phyloP scores from a whole-genome alignment of 2,329 filamentous ascomycete genomes.

The Leptographium procerum region DNA sequence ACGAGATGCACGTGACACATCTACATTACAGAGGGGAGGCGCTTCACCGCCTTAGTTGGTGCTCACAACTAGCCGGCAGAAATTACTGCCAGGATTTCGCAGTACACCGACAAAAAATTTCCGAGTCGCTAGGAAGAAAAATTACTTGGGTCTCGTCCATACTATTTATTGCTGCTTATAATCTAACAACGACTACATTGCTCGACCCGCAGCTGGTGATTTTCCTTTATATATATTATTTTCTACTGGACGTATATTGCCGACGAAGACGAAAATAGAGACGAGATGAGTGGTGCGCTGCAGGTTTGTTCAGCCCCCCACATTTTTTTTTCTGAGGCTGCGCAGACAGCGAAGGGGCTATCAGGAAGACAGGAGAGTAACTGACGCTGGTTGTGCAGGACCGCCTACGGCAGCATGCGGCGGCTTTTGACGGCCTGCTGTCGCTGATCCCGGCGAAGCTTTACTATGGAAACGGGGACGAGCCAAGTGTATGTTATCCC shows the following conservation, averaged over 20 bases:
- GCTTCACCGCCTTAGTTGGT: slow-evolving; percentile 15
- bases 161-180: neutral
- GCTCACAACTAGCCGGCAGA: neutral
- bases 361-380: neutral
- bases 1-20: neutral
- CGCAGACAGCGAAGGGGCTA: neutral
- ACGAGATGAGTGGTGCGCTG: slow-evolving; percentile 8
- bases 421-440: slow-evolving; percentile 77
- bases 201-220: neutral
- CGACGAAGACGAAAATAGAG: neutral
- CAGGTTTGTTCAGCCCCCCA: slow-evolving; percentile 10
- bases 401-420: slow-evolving; percentile 46
- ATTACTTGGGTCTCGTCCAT: neutral
- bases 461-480: slow-evolving; percentile 79
- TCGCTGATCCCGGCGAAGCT: slow-evolving; percentile 83
- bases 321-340: neutral
- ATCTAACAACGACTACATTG: neutral
- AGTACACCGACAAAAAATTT: slow-evolving; percentile 16
- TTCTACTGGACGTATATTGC: no score
- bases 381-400: slow-evolving; percentile 26
- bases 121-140: slow-evolving; percentile 2
- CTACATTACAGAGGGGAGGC: slow-evolving; percentile 14
- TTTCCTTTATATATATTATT: no score
- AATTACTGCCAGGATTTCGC: slow-evolving; percentile 13
- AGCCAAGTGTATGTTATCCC: slow-evolving; percentile 60